Evolutionary conservation across 2,329 filamentous ascomycete species (phyloP).

Genomic region (Fusarium penzigii): DNA sequence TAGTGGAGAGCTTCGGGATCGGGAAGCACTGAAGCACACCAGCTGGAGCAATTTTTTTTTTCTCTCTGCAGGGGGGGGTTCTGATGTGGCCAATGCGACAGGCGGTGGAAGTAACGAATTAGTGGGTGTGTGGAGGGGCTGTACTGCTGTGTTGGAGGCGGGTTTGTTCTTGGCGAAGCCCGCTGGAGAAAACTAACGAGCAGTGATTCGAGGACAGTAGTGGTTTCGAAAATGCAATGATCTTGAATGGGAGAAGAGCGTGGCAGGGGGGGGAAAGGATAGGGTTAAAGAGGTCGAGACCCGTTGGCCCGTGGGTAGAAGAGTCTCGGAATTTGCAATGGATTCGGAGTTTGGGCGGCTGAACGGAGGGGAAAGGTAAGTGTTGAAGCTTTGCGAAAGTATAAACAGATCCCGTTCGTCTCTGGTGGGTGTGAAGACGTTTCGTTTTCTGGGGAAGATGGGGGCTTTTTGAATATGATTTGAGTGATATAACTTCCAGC

Average conservation of each 20-base stretch:
- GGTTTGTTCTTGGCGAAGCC: conserved; percentile 3
- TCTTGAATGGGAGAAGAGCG: conserved; percentile 8
- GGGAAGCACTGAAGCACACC: conserved; percentile 7
- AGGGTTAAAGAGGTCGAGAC: no score
- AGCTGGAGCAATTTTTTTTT: conserved; percentile 24
- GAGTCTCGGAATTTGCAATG: no score
- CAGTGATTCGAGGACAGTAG: no score
- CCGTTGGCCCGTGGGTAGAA: no score
- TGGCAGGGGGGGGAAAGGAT: conserved; percentile 1
- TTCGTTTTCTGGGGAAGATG: no score
- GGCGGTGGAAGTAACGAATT: conserved; percentile 12
- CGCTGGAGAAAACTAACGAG: not conserved
- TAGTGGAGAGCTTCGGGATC: conserved; percentile 27
- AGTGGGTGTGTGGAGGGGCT: conserved; percentile 18
- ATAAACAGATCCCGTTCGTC: no score
- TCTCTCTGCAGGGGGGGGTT: conserved; percentile 15
- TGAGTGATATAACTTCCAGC: conserved; percentile 1
- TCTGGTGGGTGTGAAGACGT: no score
- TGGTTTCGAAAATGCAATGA: not conserved
- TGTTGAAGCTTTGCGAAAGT: no score
- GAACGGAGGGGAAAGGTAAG: no score
- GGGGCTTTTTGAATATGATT: no score
- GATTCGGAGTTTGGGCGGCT: no score
- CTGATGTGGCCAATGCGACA: conserved; percentile 18
- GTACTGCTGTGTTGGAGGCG: conserved; percentile 1